Evolutionary conservation across 345 rosid species (phyloP).

Genomic region (Populus simonii): DNA sequence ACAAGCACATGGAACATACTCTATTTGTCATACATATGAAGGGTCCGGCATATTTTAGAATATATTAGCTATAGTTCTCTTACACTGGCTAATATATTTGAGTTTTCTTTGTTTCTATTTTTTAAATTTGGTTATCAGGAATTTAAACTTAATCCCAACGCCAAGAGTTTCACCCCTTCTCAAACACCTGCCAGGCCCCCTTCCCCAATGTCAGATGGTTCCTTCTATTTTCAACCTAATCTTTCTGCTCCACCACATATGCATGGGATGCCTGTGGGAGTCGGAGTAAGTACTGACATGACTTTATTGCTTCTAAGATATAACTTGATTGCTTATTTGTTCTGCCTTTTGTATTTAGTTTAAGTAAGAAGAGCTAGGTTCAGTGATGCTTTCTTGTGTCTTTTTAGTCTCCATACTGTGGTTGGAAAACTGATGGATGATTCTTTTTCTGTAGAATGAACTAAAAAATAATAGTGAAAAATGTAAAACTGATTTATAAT

Average conservation of each 20-base stretch:
- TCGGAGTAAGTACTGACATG: slow-evolving; percentile 55
- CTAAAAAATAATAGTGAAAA: neutral
- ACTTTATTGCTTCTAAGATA: neutral
- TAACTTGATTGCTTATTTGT: neutral
- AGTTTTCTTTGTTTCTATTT: neutral
- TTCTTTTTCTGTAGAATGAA: neutral
- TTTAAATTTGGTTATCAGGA: slow-evolving; percentile 48
- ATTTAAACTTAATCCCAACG: slow-evolving; percentile 89
- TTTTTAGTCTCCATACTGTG: neutral
- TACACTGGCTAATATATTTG: slow-evolving; percentile 3
- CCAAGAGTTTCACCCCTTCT: slow-evolving; percentile 74
- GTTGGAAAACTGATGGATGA: neutral
- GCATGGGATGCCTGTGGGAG: slow-evolving; percentile 66
- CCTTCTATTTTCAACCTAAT: slow-evolving; percentile 59
- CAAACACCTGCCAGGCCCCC: slow-evolving; percentile 53
- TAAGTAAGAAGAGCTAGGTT: neutral
- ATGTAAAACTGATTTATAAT: neutral
- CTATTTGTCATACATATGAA: neutral
- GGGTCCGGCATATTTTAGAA: neutral
- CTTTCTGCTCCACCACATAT: slow-evolving; percentile 52
- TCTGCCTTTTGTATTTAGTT: neutral
- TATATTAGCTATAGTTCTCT: neutral
- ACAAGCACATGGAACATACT: neutral
- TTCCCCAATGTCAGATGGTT: slow-evolving; percentile 59
- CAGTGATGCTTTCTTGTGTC: neutral